Percentiles rank a stretch among this genome's conserved stretches.
Conservation (phyloP, 441 rosid genomes). For the Eutrema salsugineum region DNA sequence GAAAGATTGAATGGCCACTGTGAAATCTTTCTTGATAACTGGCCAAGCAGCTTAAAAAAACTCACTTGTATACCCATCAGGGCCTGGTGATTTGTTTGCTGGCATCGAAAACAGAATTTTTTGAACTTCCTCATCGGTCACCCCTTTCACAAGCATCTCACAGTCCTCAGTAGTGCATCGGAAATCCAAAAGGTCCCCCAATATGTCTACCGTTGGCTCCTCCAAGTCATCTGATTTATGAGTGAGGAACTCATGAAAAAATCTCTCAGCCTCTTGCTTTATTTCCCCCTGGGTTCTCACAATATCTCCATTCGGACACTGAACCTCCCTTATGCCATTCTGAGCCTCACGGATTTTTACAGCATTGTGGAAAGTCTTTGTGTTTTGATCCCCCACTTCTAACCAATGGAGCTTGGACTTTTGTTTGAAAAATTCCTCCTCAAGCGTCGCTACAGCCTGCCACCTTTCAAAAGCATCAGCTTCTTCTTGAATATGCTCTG, state of each 20-base stretch:
- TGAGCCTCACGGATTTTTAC: too few relatives aligned
- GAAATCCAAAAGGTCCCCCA: accelerated
- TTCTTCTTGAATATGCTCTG: accelerated
- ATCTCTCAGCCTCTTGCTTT: background rate
- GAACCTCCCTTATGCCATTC: too few relatives aligned
- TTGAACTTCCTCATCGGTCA: background rate
- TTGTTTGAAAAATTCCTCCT: background rate
- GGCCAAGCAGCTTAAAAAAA: background rate
- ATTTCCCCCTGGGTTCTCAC: background rate
- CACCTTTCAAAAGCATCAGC: background rate
- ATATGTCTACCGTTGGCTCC: accelerated
- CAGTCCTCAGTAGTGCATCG: accelerated
- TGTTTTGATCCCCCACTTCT: background rate
- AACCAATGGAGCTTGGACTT: background rate
- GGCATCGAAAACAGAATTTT: background rate
- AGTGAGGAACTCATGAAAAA: background rate
- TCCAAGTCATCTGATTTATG: background rate
- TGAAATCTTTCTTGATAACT: accelerated
- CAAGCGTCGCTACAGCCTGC: background rate
- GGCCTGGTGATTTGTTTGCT: background rate
- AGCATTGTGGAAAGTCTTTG: too few relatives aligned
- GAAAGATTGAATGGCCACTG: background rate
- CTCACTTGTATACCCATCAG: background rate
- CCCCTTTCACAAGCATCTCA: accelerated
- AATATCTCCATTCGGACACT: accelerated